Percentiles rank a stretch among this genome's conserved stretches.
Evolutionary conservation across 2,329 filamentous ascomycete species (phyloP).

Genomic region (Knufia petricola): DNA sequence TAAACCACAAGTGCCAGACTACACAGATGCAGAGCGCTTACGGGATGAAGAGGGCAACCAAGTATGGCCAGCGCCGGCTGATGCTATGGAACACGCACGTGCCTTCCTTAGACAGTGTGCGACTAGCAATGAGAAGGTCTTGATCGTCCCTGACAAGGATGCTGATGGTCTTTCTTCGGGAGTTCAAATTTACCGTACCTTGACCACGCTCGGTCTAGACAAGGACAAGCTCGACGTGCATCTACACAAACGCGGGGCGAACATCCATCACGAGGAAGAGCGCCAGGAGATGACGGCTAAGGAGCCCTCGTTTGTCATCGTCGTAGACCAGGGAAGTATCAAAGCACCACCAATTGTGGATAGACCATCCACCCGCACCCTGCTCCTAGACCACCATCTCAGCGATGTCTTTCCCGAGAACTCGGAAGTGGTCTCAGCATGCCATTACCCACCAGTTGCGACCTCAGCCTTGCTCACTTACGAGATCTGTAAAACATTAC

Average conservation of each 20-base stretch:
- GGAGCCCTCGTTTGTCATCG: conserved; percentile 49
- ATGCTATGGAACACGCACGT: conserved; percentile 47
- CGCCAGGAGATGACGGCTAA: conserved; percentile 42
- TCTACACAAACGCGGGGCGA: conserved; percentile 50
- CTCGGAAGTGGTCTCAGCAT: conserved; percentile 50
- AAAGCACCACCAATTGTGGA: conserved; percentile 46
- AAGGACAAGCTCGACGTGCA: conserved; percentile 47
- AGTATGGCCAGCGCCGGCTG: conserved; percentile 53
- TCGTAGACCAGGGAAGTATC: conserved; percentile 57
- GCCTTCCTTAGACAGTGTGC: conserved; percentile 50
- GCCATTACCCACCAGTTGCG: conserved; percentile 54
- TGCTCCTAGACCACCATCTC: conserved; percentile 59
- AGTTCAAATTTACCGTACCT: conserved; percentile 51
- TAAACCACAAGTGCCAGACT: conserved; percentile 23
- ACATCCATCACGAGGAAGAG: conserved; percentile 47
- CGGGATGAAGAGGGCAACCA: conserved; percentile 38
- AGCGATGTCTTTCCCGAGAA: conserved; percentile 50
- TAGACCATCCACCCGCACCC: conserved; percentile 35
- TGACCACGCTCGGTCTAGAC: conserved; percentile 49
- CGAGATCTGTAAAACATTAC: conserved; percentile 49
- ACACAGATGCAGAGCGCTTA: conserved; percentile 23
- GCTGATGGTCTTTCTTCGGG: conserved; percentile 58
- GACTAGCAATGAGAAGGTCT: conserved; percentile 39
- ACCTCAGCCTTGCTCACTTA: conserved; percentile 57
- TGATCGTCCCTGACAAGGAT: conserved; percentile 61